phyloP scores from a whole-genome alignment of 1,284 basidiomycete species.

The Cutaneotrichosporon mucoides region DNA sequence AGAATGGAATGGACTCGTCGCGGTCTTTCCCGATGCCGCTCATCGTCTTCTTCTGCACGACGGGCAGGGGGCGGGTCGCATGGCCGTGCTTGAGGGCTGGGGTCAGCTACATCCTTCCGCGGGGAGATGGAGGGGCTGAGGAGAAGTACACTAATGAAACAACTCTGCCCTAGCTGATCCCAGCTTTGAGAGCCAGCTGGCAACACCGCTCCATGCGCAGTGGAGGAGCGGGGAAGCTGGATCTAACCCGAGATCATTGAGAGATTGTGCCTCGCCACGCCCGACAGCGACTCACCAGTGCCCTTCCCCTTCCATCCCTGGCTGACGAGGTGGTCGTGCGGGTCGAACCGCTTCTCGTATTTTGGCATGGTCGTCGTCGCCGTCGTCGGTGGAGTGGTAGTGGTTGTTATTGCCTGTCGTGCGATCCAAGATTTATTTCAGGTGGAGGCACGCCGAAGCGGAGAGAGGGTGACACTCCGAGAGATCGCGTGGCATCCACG shows the following conservation, averaged over 20 bases:
- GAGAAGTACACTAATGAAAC: too few relatives aligned
- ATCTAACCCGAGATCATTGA: too few relatives aligned
- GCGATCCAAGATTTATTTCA: background rate
- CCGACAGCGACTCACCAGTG: constrained; percentile 46
- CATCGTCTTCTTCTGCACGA: constrained; percentile 78
- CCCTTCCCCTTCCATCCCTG: constrained; percentile 88
- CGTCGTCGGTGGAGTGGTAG: background rate
- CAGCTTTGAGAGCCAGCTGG: too few relatives aligned
- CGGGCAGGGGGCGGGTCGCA: constrained; percentile 61
- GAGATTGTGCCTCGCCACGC: too few relatives aligned
- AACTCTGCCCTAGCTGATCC: too few relatives aligned
- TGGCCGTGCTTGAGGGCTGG: constrained; percentile 49
- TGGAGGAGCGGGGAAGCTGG: too few relatives aligned
- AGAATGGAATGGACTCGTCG: constrained; percentile 90
- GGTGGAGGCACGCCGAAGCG: too few relatives aligned
- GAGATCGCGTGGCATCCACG: too few relatives aligned
- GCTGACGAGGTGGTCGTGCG: constrained; percentile 68
- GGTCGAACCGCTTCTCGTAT: constrained; percentile 61
- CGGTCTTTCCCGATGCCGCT: constrained; percentile 82
- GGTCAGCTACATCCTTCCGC: too few relatives aligned
- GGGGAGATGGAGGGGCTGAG: too few relatives aligned
- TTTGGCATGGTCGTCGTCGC: background rate
- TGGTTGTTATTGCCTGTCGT: background rate
- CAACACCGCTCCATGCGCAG: too few relatives aligned
- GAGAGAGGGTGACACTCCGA: constrained; percentile 4